Base-by-base conservation (phyloP, 371 early-diverging fungal species). In the Actinomucor elegans region DNA sequence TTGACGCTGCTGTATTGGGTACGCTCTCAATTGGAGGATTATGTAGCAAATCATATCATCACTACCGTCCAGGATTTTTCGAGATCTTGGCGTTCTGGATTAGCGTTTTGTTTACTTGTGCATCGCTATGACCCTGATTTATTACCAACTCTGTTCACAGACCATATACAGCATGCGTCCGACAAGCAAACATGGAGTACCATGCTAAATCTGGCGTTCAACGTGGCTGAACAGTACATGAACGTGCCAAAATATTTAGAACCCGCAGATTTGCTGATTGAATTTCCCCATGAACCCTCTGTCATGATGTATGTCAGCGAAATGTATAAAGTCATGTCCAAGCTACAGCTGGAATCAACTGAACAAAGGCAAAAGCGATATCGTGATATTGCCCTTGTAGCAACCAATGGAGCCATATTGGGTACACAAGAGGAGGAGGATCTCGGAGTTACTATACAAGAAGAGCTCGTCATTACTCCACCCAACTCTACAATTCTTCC, bases 51-150 rank as follows among this genome's bases (percentile, higher is more conserved):
- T 11, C 71, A 80, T 27, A 68, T 85, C 20, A 75, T 85, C 23
- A 70, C 76, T 28, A 49, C 70, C 5, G 64, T 85, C 3, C 76
- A 75, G 29, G 85, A 91, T 61, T 88, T 91, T 64, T 75, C 84
- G 41, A 73, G 75, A 26, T 75, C 83, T 9, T 91, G 90, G 91
- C 69, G 81, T 48, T 85, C 78, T 48, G 91, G 91, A 6, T 61
- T 85, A 21, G 83, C 81, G 12, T 91, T 91, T 61, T 75, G 81
- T 52, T 77, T 85, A 27, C 67, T 92, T 12, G 83, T 89, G 15
- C 87, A 91, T 62, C 63, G 81, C 20, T 79, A 85, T 54, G 82
- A 84, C 43, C 87, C 87, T 4, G 67, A 71, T 3, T 64, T 84
- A 21, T 36, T 90, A 10, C 83, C 86, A 31, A 73, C 84, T 21